Percentiles rank a stretch among this genome's conserved stretches.
phyloP scores from a whole-genome alignment of 2,329 filamentous ascomycete genomes.

The Alternaria incomplexa region DNA sequence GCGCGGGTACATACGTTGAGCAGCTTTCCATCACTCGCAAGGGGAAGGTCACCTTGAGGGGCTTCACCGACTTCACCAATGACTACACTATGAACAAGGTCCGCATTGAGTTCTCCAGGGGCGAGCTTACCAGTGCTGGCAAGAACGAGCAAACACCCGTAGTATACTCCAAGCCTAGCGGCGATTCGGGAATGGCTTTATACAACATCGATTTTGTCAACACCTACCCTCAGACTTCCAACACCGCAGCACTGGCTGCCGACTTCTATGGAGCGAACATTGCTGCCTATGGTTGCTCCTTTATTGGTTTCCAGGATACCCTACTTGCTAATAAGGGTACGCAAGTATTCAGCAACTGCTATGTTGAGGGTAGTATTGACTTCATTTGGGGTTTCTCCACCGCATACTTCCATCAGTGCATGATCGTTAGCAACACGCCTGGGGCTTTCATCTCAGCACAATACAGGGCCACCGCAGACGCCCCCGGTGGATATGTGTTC shows the following conservation, averaged over 20 bases:
- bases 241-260: conserved; percentile 51
- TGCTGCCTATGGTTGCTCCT: conserved; percentile 61
- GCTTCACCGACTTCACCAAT: conserved; percentile 32
- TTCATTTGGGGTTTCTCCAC: conserved; percentile 62
- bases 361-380: conserved; percentile 63
- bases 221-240: conserved; percentile 29
- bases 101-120: conserved; percentile 47
- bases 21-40: conserved; percentile 50
- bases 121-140: conserved; percentile 50
- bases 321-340: conserved; percentile 52
- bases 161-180: conserved; percentile 50
- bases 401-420: conserved; percentile 58
- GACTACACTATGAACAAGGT: conserved; percentile 51
- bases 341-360: conserved; percentile 61
- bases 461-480: conserved; percentile 17
- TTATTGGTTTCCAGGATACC: conserved; percentile 64
- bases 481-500: conserved; percentile 58
- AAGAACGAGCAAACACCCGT: conserved; percentile 54
- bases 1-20: conserved; percentile 52
- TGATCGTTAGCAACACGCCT: conserved; percentile 33
- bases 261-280: conserved; percentile 57
- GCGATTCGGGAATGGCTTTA: conserved; percentile 22
- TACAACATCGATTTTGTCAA: conserved; percentile 52
- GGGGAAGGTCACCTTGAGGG: conserved; percentile 53
- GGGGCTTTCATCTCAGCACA: conserved; percentile 30